Evolutionary conservation across 2,329 filamentous ascomycete species (phyloP).

Genomic region (Ascochyta lentis): DNA sequence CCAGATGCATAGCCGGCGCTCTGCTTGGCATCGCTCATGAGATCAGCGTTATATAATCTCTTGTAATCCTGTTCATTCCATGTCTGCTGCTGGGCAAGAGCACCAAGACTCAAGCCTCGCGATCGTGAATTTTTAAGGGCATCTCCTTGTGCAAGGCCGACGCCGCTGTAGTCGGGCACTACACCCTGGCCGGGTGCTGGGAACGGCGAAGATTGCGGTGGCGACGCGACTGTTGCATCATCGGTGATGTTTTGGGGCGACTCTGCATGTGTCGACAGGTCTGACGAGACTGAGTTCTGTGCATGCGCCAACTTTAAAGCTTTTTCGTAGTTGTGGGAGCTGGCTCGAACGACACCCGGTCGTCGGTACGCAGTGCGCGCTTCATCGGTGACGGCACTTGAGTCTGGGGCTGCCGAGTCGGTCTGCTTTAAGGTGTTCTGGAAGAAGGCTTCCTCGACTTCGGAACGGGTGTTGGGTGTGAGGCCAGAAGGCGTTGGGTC

Average conservation of each 20-base stretch:
- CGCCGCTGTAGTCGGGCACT: conserved; percentile 39
- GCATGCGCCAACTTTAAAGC: conserved; percentile 32
- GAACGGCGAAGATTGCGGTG: conserved; percentile 29
- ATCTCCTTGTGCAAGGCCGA: conserved; percentile 33
- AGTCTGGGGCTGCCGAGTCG: conserved; percentile 45
- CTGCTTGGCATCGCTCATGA: conserved; percentile 33
- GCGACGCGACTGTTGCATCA: conserved; percentile 20
- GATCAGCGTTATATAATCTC: conserved; percentile 35
- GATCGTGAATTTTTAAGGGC: conserved; percentile 39
- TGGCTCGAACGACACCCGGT: conserved; percentile 32
- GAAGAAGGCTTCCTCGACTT: conserved; percentile 45
- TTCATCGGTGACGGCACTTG: conserved; percentile 26
- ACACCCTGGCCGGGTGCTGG: conserved; percentile 42
- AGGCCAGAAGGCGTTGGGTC: conserved; percentile 42
- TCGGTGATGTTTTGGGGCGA: conserved; percentile 18
- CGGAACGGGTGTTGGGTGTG: conserved; percentile 44
- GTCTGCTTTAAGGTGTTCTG: conserved; percentile 42
- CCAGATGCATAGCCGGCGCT: conserved; percentile 37
- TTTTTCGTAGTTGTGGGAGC: conserved; percentile 42
- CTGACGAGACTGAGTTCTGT: conserved; percentile 33
- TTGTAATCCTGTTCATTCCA: conserved; percentile 48
- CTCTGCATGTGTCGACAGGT: conserved; percentile 29
- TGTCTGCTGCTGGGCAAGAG: conserved; percentile 39
- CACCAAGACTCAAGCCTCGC: conserved; percentile 39
- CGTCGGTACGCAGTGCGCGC: conserved; percentile 39